Evolutionary conservation across 768 basidiomycete species (phyloP).

Genomic region (Termitomyces eurrhizus): DNA sequence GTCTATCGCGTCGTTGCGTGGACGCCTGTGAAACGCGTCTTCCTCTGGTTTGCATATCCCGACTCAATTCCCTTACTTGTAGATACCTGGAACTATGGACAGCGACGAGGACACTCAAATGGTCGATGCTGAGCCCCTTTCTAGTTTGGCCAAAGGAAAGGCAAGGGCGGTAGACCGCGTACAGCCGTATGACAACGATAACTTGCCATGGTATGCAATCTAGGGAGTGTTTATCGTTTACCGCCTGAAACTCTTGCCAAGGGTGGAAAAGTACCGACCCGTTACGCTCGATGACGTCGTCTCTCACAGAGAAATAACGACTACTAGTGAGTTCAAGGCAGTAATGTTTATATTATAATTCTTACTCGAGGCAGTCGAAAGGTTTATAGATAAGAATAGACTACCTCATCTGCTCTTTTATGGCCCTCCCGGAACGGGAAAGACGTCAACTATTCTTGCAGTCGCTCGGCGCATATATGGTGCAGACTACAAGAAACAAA

Average conservation of each 20-base stretch:
- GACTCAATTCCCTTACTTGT: neutral
- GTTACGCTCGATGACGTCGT: constrained; percentile 91
- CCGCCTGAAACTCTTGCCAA: constrained; percentile 24
- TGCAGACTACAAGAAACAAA: constrained; percentile 79
- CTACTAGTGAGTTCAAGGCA: constrained; percentile 65
- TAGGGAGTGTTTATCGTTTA: constrained; percentile 4
- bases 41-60: too few relatives aligned
- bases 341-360: constrained; percentile 4
- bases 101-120: constrained; percentile 54
- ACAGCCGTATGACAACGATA: constrained; percentile 50
- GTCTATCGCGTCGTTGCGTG: constrained; percentile 11
- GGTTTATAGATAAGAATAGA: constrained; percentile 92
- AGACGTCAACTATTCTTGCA: constrained; percentile 95
- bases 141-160: constrained; percentile 58
- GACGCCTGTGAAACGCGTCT: constrained; percentile 12
- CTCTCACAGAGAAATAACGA: constrained; percentile 93
- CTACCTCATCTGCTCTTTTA: constrained; percentile 96
- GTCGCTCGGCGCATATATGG: constrained; percentile 96
- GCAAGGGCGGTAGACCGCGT: constrained; percentile 52
- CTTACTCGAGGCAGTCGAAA: constrained; percentile 64
- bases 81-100: constrained; percentile 36
- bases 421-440: constrained; percentile 97
- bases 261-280: constrained; percentile 98
- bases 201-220: constrained; percentile 69
- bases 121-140: constrained; percentile 41